Base-by-base conservation (phyloP, 495 filamentous ascomycete genomes). In the Aspergillus campestris region DNA sequence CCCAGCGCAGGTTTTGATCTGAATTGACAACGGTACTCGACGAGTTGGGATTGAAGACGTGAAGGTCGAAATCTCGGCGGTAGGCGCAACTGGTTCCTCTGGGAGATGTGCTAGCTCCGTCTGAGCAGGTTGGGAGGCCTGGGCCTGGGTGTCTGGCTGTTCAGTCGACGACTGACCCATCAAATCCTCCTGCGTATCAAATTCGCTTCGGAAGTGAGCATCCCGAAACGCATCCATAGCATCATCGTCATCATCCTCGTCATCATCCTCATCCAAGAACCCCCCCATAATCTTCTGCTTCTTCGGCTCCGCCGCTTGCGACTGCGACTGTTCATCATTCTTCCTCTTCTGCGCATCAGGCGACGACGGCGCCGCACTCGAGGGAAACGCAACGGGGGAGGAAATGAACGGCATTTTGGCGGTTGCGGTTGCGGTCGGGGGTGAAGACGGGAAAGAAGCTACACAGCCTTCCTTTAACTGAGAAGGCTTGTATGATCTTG, bases 1-100 rank as follows among this genome's bases (percentile, higher is more conserved):
- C 42, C 87, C 87, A 2, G 78, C 75, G 55, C 82, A 89, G 18
- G 78, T 86, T 41, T 73, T 77, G 14, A 86, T 70, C 30, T 75
- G 65, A 55, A 69, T 62, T 9, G 56, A 55, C 9, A 61, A 50
- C 5, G 58, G 42, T 10, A 51, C 38, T 13, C 36, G 42, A 35
- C 43, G 47, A 7, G 56, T 34, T 0, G 59, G 50, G 9, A 46
- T 30, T 34, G 51, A 37, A 31, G 56, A 10, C 28, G 42, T 8
- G 33, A 29, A 9, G 9, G 18, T 24, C 24, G 43, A 38, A 15
- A 5, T 39, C 31, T 51, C 44, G 7, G 52, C 14, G 15, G 49
- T 44, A 7, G 43, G 38, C 9, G 34, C 51, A 0, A 40, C 24
- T 4, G 35, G 15, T n/a, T 51, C 41, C n/a, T 39, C 24, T n/a